Evolutionary conservation across 176 grass and related monocot species (phyloP), one percentile per base, ranked within the genome.

Genomic region (Oryza glumipatula): DNA sequence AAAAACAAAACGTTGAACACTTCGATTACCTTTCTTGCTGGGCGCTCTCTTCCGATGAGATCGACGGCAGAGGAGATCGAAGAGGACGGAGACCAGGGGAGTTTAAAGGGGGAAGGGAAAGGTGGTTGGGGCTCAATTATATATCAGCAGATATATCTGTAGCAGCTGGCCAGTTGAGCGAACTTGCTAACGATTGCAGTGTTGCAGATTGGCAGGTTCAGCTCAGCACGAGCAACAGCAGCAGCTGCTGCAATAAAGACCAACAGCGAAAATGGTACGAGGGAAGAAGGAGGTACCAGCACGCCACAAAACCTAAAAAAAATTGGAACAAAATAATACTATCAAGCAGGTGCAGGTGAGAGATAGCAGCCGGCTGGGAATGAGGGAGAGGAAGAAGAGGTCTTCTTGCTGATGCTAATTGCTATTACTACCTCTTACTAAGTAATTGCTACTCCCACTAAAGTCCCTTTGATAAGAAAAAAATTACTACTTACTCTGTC

Each of bases 101-200:
- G 23, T 2, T n/a, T 32, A 51, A 14, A 28, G 24, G 21, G 23
- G 4, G 9, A 8, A 4, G 58, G 14, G 32, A 35, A 22, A 54
- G 22, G 80, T 83, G 15, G 74, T 78, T 78, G 80, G 67, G 54
- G 15, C 5, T 12, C 78, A 70, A 82, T 82, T 87, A 63, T n/a
- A n/a, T n/a, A n/a, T 36, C 44, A 60, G 60, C 11, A 35, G 39
- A 70, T 70, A 49, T 70, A 48, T 87, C 49, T 76, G 64, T 47
- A 14, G 13, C 15, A 14, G 13, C 15, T 46, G 47, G 78, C 33
- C 38, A 48, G 30, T 43, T 60, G 4, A 7, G 13, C 14, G 19
- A 5, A 60, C 39, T 38, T 38, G 36, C 36, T 38, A 38, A 5
- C 0, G 0, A 38, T 43, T 43, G 41, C 54, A 4, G 5, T 3